A percentile compares a stretch with the other conserved stretches of the same genome.
These are phyloP conservation scores for Serendipita indica DNA, from an alignment of 768 basidiomycete genomes.

Conservation along the genomic window DNA sequence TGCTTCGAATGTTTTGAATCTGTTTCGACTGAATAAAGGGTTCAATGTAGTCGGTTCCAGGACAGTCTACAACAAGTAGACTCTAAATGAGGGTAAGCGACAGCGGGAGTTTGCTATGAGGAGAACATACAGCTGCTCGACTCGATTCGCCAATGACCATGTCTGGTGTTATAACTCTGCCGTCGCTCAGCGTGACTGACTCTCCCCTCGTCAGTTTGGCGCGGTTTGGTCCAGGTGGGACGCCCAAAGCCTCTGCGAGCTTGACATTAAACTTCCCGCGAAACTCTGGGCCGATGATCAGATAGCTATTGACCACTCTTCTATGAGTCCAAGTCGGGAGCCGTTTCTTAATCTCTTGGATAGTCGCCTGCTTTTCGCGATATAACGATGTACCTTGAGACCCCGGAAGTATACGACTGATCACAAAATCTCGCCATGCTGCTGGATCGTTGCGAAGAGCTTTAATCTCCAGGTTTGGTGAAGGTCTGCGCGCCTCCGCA, in stretches of 20 bases:
- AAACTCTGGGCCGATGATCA: conserved; percentile 29
- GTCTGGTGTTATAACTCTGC: conserved; percentile 17
- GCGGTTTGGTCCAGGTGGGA: conserved; percentile 46
- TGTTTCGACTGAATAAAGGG: conserved; percentile 40
- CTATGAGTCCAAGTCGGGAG: conserved; percentile 7
- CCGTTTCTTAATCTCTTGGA: conserved; percentile 13
- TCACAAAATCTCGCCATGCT: conserved; percentile 37
- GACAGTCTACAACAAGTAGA: conserved; percentile 57
- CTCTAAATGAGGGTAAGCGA: conserved; percentile 27
- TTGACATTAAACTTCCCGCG: conserved; percentile 57
- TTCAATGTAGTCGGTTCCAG: conserved; percentile 41
- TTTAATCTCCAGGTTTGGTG: conserved; percentile 23
- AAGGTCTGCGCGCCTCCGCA: neutral
- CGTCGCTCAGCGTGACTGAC: conserved; percentile 39
- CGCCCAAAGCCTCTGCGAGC: conserved; percentile 47
- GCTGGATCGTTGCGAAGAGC: conserved; percentile 34
- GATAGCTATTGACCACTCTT: conserved; percentile 22
- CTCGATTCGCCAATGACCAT: conserved; percentile 17
- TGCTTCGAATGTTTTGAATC: conserved; percentile 30
- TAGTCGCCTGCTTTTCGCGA: conserved; percentile 10
- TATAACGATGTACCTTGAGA: conserved; percentile 17
- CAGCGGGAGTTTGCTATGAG: neutral
- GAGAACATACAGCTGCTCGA: conserved; percentile 22
- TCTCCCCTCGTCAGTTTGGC: conserved; percentile 49
- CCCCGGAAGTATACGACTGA: conserved; percentile 50